Conservation (phyloP, 192 early-diverging fungal genomes). For the Jimgerdemannia lactiflua region DNA sequence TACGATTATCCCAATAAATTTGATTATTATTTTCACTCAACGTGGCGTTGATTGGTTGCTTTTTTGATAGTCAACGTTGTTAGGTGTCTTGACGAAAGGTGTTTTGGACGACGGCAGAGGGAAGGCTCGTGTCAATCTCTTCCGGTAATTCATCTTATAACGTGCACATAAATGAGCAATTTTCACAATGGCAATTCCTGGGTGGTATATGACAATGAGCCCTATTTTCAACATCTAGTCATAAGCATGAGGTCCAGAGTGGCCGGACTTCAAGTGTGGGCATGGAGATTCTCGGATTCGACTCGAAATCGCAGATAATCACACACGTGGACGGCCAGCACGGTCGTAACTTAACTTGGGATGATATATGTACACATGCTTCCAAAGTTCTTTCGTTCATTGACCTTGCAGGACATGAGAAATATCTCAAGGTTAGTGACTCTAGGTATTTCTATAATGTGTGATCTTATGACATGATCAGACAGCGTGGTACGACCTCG, state of each 20-base stretch:
- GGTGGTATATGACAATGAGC: background rate
- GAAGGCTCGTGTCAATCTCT: conserved; percentile 84
- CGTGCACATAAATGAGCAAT: too few relatives aligned
- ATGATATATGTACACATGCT: conserved; percentile 72
- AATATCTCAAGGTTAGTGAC: conserved; percentile 72
- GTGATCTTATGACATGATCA: too few relatives aligned
- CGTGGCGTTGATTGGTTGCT: background rate
- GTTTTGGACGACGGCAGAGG: conserved; percentile 92
- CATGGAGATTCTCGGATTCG: conserved; percentile 89
- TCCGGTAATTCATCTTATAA: conserved; percentile 40
- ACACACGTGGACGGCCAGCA: conserved; percentile 26
- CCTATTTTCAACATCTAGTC: conserved; percentile 28
- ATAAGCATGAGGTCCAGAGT: conserved; percentile 89
- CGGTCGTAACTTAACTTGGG: conserved; percentile 74
- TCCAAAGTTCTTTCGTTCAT: conserved; percentile 74
- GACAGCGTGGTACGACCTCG: too few relatives aligned
- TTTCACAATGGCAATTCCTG: background rate
- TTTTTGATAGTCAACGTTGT: conserved; percentile 61
- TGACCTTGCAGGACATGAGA: conserved; percentile 90
- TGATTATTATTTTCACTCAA: background rate
- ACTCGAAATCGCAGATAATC: conserved; percentile 58
- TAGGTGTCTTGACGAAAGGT: conserved; percentile 90
- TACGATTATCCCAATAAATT: background rate
- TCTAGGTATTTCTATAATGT: background rate
- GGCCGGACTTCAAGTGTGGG: conserved; percentile 90